phyloP scores from a whole-genome alignment of 2,329 filamentous ascomycete genomes.

The Talaromyces sp. region DNA sequence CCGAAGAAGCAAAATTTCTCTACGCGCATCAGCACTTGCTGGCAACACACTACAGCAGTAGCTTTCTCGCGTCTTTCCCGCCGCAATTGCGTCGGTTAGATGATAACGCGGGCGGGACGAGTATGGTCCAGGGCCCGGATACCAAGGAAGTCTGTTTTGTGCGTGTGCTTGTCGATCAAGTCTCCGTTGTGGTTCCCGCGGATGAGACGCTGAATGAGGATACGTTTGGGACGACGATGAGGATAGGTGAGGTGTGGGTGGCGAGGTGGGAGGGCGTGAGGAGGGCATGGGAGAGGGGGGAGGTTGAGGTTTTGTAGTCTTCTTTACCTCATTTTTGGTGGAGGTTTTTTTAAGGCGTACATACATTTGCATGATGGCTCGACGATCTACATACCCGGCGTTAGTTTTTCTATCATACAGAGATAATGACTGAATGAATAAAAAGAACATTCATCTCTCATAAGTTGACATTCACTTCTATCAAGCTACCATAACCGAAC shows the following conservation, averaged over 20 bases:
- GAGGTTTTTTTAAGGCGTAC: not conserved
- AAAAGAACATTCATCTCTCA: not conserved
- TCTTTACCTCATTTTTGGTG: too few relatives aligned
- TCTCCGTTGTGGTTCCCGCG: constrained; percentile 35
- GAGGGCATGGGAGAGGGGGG: constrained; percentile 37
- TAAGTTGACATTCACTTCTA: not conserved
- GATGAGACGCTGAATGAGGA: constrained; percentile 25
- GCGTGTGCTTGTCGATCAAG: constrained; percentile 48
- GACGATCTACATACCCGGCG: not conserved
- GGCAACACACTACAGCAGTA: constrained; percentile 75
- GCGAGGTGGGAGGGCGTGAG: constrained; percentile 72
- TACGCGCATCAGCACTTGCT: constrained; percentile 79
- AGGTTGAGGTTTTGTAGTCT: constrained; percentile 38
- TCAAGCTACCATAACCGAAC: not conserved
- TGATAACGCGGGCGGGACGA: constrained; percentile 81
- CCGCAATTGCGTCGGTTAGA: constrained; percentile 74
- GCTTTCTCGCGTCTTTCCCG: constrained; percentile 81
- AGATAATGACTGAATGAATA: not conserved
- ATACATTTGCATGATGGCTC: not conserved
- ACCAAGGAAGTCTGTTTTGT: constrained; percentile 79
- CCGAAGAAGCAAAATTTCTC: constrained; percentile 74
- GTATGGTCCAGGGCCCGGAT: constrained; percentile 89
- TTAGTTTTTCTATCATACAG: not conserved
- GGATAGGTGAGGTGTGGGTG: constrained; percentile 61
- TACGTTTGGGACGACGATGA: constrained; percentile 33